Base-by-base conservation (phyloP, 345 rosid genomes). In the Moricandia moricandioides region DNA sequence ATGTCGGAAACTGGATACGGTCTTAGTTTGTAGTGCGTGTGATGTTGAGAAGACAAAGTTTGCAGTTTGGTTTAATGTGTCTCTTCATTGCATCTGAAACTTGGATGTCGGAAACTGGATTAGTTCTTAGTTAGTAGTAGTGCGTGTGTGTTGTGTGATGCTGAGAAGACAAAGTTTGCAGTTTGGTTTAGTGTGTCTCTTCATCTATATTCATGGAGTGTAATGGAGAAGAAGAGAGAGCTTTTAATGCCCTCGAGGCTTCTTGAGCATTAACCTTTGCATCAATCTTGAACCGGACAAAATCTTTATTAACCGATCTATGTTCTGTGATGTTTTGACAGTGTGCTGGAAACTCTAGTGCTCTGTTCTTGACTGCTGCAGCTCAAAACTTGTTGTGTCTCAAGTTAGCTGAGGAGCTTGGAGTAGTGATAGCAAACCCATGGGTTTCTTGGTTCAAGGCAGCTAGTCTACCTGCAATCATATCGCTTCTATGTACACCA, bases 391-490 rank as follows among this genome's bases (percentile, higher is more conserved):
- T 95, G 80, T 81, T 95, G 54, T 92, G 97, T 72, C 93, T 95
- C 62, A 95, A 95, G 83, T 67, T 95, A 74, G 99, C 98, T 0
- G 97, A 89, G 89, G 97, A 91, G 80, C 89, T 95, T 67, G 99
- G 99, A 57, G 91, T 95, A 58, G 76, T 85, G 8, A 74, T 95
- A 64, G 21, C 90, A 52, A 89, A 74, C 78, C 99, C 99, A 27
- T 95, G 99, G 99, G 84, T 95, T 69, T 84, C 92, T 54, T 95
- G 98, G 99, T 90, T 95, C 74, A 92, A 90, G 82, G 98, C 94
- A 7, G 96, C 99, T 64, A 85, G 93, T 85, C 77, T 95, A 65
- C 98, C 99, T 0, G 97, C 97, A 51, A 13, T 90, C 73, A 55
- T 89, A 60, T 84, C 86, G 49, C 91, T 95, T 74, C 83, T 95